Conservation (phyloP, 2,329 filamentous ascomycete species). For the Allantophomopsis lycopodina region DNA sequence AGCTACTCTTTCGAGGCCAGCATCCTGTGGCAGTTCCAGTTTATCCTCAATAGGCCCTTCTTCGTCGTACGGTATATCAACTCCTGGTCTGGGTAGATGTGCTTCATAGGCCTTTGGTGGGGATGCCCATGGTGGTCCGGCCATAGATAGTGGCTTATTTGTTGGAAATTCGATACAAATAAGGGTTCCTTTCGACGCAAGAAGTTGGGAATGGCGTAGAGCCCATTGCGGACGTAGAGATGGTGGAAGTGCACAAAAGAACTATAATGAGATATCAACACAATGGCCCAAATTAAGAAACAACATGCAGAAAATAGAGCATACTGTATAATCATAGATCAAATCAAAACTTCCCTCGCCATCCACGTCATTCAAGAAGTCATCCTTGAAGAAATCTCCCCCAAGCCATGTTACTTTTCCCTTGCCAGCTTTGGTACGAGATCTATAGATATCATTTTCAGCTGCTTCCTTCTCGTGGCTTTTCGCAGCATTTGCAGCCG, state of each 20-base stretch:
- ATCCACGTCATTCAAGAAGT: conserved; percentile 32
- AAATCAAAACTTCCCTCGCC: conserved; percentile 43
- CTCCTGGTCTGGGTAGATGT: conserved; percentile 57
- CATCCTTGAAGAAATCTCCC: conserved; percentile 55
- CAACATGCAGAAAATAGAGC: conserved; percentile 4
- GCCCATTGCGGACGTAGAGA: conserved; percentile 38
- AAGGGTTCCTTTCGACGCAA: conserved; percentile 34
- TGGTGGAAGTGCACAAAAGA: conserved; percentile 47
- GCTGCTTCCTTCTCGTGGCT: conserved; percentile 23
- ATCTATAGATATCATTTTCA: conserved; percentile 27
- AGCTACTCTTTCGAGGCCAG: conserved; percentile 26
- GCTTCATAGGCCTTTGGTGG: conserved; percentile 57
- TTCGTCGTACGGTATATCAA: conserved; percentile 47
- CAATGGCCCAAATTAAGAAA: background rate
- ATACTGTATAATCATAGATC: conserved; percentile 49
- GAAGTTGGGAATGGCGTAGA: conserved; percentile 32
- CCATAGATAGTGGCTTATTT: conserved; percentile 47
- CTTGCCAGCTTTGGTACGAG: conserved; percentile 24
- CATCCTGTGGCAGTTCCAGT: conserved; percentile 25
- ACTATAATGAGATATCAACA: conserved; percentile 25
- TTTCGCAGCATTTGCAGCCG: conserved; percentile 29
- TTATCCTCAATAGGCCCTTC: conserved; percentile 34
- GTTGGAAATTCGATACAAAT: conserved; percentile 68
- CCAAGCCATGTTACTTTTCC: conserved; percentile 41
- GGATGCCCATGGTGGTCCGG: conserved; percentile 62